Percentiles rank a stretch among this genome's conserved stretches.
Evolutionary conservation across 441 rosid species (phyloP).

Genomic region (Geranium incanum): DNA sequence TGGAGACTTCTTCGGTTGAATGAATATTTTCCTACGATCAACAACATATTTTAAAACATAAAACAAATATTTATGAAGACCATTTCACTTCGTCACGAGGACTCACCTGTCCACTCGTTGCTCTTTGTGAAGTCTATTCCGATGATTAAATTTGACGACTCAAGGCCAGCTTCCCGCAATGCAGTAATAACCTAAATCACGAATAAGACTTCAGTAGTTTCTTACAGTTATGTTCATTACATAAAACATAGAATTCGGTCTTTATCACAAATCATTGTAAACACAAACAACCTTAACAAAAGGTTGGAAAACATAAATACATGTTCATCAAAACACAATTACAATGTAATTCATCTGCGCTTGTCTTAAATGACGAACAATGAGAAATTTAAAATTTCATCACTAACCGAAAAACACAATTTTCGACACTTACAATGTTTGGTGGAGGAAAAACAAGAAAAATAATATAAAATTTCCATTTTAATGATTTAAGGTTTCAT

Average conservation of each 20-base stretch:
- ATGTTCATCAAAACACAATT: too few species aligned
- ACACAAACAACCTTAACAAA: neutral
- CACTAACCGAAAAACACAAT: too few species aligned
- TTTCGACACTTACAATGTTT: neutral
- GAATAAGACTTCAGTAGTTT: too few species aligned
- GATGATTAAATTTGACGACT: slow-evolving; percentile 24
- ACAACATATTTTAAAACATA: neutral
- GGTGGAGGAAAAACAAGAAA: too few species aligned
- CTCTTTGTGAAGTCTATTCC: slow-evolving; percentile 26
- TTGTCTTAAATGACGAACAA: too few species aligned
- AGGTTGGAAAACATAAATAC: too few species aligned
- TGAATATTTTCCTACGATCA: slow-evolving; percentile 42
- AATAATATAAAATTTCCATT: too few species aligned
- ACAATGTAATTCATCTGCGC: too few species aligned
- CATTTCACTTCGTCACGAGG: neutral
- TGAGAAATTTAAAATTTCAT: too few species aligned
- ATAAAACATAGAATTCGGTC: too few species aligned
- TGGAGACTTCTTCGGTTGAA: slow-evolving; percentile 23
- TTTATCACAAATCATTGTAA: neutral
- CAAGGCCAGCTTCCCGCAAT: slow-evolving; percentile 23
- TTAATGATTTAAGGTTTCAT: too few species aligned
- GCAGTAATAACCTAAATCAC: slow-evolving; percentile 13
- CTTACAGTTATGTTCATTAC: too few species aligned
- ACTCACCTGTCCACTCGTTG: slow-evolving; percentile 22
- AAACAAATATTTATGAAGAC: neutral